A percentile compares a stretch with the other conserved stretches of the same genome.
Evolutionary conservation across 2,329 filamentous ascomycete species (phyloP).

Genomic region (Phialocephala sp.): DNA sequence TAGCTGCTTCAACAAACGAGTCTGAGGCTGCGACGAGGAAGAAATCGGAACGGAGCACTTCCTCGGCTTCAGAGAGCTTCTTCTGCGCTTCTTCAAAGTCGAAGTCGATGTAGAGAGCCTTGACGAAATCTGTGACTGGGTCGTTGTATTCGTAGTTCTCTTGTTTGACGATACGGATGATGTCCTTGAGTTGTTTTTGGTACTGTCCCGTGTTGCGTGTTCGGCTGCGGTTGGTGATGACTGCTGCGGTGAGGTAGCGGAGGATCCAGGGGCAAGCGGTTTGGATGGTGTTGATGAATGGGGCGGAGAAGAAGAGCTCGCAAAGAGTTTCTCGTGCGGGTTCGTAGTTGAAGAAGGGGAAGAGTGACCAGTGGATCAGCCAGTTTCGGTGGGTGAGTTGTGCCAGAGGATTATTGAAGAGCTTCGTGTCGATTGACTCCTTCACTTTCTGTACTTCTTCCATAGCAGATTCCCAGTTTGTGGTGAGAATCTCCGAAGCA

Average conservation of each 20-base stretch:
- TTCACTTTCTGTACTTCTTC: slow-evolving; percentile 91
- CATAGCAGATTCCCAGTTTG: slow-evolving; percentile 93
- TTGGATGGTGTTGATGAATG: slow-evolving; percentile 99
- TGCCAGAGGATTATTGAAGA: slow-evolving; percentile 94
- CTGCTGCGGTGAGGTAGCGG: slow-evolving; percentile 89
- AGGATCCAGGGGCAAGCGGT: slow-evolving; percentile 96
- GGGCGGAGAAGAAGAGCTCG: slow-evolving; percentile 95
- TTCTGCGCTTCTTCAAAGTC: slow-evolving; percentile 96
- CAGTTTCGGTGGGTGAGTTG: slow-evolving; percentile 97
- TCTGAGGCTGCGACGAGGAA: slow-evolving; percentile 88
- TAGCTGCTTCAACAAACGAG: slow-evolving; percentile 88
- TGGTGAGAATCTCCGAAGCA: slow-evolving; percentile 91
- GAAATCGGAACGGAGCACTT: slow-evolving; percentile 92
- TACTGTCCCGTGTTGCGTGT: slow-evolving; percentile 82
- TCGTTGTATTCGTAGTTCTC: slow-evolving; percentile 98
- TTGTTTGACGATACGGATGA: slow-evolving; percentile 93
- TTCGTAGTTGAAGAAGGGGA: slow-evolving; percentile 99
- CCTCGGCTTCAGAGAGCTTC: slow-evolving; percentile 84
- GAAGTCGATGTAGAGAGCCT: slow-evolving; percentile 93
- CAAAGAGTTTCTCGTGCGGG: slow-evolving; percentile 87
- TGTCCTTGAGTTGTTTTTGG: slow-evolving; percentile 98
- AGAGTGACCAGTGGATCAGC: slow-evolving; percentile 97
- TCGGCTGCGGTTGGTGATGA: slow-evolving; percentile 89
- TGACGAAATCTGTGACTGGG: slow-evolving; percentile 94
- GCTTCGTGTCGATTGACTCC: slow-evolving; percentile 89